Evolutionary conservation across 352 stramenopile species (phyloP), one percentile per base, ranked within the genome.

Genomic region (Pythium phragmitis): DNA sequence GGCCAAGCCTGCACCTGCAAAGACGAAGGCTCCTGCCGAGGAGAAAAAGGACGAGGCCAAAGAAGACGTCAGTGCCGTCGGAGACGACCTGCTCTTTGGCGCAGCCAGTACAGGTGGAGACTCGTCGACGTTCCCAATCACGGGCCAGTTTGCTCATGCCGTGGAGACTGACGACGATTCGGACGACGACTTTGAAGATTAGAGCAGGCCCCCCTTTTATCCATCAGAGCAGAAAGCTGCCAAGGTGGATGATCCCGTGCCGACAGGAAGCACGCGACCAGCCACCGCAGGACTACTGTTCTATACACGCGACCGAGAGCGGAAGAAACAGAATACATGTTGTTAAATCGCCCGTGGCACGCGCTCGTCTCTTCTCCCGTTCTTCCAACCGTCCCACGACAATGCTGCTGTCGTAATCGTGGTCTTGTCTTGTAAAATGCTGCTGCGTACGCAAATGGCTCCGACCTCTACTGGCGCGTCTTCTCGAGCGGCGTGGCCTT

Each of bases 401-500:
- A 30, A 0, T 30, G 26, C 26, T 30, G 26, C 26, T 30, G 7
- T 49, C 19, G 17, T 49, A 2, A 49, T 49, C 19, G 43, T 49
- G 43, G 34, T 3, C 4, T 23, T n/a, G 43, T 49, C 19, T 49
- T 26, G 43, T 49, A 19, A n/a, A 26, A 30, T 30, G 19, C 8
- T 49, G 43, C 19, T 19, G 17, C 19, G 17, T 49, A 48, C 42
- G 19, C 16, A 48, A 48, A 51, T 34, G 19, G 26, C 45, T 28
- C 43, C 46, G 46, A 11, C 14, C 16, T 46, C 41, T 68, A 62
- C 17, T 75, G 64, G 63, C 87, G 85, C 57, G 83, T 92, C 68
- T 92, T 79, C 52, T 94, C 82, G n/a, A 94, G 77, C 55, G 87
- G 82, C 63, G 97, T 82, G 52, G 94, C 88, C 88, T 98, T 98